Evolutionary conservation across 805 yeast genomes (phyloP).

Genomic region (Jamesozyma piceae): DNA sequence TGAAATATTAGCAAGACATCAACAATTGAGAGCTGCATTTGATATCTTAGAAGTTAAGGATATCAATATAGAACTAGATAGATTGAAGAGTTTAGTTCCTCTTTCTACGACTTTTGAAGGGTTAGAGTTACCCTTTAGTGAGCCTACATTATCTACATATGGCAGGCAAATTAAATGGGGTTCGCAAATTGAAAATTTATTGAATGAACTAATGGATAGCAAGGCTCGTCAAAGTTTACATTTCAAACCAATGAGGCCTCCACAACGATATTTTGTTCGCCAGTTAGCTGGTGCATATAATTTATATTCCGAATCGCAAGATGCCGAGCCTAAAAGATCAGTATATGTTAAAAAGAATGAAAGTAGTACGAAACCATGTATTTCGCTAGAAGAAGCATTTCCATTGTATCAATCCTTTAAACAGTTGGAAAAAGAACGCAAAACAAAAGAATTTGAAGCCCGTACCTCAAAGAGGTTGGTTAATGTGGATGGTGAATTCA

Average conservation of each 20-base stretch:
- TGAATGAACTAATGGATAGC: constrained; percentile 41
- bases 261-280: constrained; percentile 65
- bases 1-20: constrained; percentile 48
- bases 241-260: constrained; percentile 64
- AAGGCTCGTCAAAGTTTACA: constrained; percentile 37
- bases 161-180: constrained; percentile 62
- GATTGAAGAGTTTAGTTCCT: constrained; percentile 15
- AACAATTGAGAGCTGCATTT: constrained; percentile 55
- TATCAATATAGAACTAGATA: constrained; percentile 7
- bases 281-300: constrained; percentile 51
- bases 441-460: constrained; percentile 23
- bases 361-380: constrained; percentile 17
- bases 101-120: constrained; percentile 23
- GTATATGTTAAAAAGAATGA: constrained; percentile 45
- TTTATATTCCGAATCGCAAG: constrained; percentile 65
- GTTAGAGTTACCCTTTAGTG: constrained; percentile 35
- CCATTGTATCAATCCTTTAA: constrained; percentile 39
- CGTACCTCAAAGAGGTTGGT: constrained; percentile 17
- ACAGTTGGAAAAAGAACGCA: constrained; percentile 29
- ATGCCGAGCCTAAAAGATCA: constrained; percentile 68
- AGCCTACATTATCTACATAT: constrained; percentile 39
- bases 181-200: constrained; percentile 44
- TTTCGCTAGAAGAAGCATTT: constrained; percentile 24
- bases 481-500: constrained; percentile 18
- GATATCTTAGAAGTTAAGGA: constrained; percentile 20